phyloP scores from a whole-genome alignment of 2,329 filamentous ascomycete genomes.

The Anthostomella pinea region DNA sequence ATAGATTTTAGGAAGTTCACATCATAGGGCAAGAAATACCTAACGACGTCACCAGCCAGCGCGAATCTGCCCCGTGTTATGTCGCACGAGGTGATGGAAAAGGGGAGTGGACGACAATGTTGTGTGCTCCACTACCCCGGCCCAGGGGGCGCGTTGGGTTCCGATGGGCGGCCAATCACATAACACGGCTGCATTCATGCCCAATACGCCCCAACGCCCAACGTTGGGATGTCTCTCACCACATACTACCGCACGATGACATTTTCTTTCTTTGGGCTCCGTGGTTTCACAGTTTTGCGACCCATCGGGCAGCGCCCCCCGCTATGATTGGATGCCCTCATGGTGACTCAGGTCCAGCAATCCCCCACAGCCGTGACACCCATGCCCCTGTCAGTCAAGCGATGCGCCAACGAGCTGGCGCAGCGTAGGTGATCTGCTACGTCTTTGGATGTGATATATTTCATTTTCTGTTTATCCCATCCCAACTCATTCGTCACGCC shows the following conservation, averaged over 20 bases:
- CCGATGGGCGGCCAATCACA: not conserved
- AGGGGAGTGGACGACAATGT: not conserved
- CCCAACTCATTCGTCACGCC: slow-evolving; percentile 21
- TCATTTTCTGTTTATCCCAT: slow-evolving; percentile 20
- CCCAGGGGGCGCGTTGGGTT: not conserved
- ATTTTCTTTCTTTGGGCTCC: slow-evolving; percentile 16
- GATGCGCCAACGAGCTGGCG: slow-evolving; percentile 11
- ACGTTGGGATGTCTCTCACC: slow-evolving; percentile 1
- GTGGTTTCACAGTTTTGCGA: slow-evolving; percentile 13
- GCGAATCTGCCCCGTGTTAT: no score
- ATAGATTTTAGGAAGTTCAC: no score
- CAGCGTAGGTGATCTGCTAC: slow-evolving; percentile 10
- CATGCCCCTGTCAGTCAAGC: slow-evolving; percentile 22
- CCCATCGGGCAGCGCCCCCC: slow-evolving; percentile 28
- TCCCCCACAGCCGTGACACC: slow-evolving; percentile 22
- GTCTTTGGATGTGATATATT: slow-evolving; percentile 9
- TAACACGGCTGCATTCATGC: not conserved
- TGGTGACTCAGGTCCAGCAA: slow-evolving; percentile 30
- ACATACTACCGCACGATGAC: not conserved
- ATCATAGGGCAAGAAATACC: no score
- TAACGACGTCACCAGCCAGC: no score
- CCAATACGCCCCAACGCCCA: slow-evolving; percentile 3
- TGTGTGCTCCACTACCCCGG: not conserved
- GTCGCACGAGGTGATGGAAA: not conserved
- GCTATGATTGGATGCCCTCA: slow-evolving; percentile 31